A percentile compares a stretch with the other conserved stretches of the same genome.
These are phyloP conservation scores for Ottelia alismoides DNA, from an alignment of 106 monocot species.

Conservation along the genomic window DNA sequence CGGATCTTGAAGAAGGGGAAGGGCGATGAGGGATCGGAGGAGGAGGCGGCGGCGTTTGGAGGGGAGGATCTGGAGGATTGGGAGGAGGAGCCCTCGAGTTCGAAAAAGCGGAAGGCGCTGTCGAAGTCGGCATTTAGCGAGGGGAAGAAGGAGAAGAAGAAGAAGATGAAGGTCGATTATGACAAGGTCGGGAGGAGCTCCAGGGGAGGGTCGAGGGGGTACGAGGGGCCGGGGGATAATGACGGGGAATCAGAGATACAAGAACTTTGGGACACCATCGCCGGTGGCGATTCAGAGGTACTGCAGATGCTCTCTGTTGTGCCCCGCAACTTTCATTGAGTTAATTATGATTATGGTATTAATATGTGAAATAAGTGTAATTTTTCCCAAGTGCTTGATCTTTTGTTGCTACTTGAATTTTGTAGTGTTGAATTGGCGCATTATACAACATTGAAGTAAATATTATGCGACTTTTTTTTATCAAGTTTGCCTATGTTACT, in stretches of 20 bases:
- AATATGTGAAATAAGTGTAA: no score
- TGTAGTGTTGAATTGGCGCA: neutral
- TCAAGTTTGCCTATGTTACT: no score
- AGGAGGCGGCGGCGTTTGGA: slow-evolving; percentile 6
- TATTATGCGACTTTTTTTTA: no score
- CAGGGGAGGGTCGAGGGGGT: slow-evolving; percentile 16
- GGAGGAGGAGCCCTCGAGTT: slow-evolving; percentile 31
- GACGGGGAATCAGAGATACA: slow-evolving; percentile 39
- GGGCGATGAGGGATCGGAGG: slow-evolving; percentile 15
- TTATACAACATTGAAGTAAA: no score
- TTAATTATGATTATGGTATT: no score
- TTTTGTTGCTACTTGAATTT: no score
- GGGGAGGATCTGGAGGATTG: slow-evolving; percentile 50
- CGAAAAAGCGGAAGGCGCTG: slow-evolving; percentile 33
- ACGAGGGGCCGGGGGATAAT: slow-evolving; percentile 11
- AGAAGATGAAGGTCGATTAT: slow-evolving; percentile 11
- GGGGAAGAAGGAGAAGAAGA: slow-evolving; percentile 30
- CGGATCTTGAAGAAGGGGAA: slow-evolving; percentile 67
- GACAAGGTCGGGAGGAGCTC: slow-evolving; percentile 7
- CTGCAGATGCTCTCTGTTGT: no score
- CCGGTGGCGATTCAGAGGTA: slow-evolving; percentile 90
- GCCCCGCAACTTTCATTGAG: no score
- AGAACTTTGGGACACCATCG: slow-evolving; percentile 87
- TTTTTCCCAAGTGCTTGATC: no score
- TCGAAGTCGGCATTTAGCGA: slow-evolving; percentile 7